Percentiles rank a stretch among this genome's conserved stretches.
Evolutionary conservation across 805 yeast species (phyloP).

Genomic region (Saturnispora silvae): DNA sequence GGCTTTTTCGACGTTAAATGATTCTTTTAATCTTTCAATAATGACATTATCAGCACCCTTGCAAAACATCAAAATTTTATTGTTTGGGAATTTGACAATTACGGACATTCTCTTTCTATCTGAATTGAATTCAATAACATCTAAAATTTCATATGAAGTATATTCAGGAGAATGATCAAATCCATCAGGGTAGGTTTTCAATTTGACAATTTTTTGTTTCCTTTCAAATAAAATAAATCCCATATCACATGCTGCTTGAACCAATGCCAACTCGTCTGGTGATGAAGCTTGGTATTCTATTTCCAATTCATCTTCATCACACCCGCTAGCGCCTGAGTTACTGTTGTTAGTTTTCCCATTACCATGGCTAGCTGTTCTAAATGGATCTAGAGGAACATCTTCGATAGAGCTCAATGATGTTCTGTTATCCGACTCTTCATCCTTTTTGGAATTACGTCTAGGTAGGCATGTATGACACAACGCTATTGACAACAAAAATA

Average conservation of each 20-base stretch:
- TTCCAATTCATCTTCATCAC: slow-evolving; percentile 29
- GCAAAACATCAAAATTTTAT: slow-evolving; percentile 64
- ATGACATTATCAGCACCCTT: slow-evolving; percentile 96
- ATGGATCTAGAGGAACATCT: slow-evolving; percentile 8
- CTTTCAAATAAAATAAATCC: slow-evolving; percentile 79
- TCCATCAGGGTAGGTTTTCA: slow-evolving; percentile 79
- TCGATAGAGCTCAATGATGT: slow-evolving; percentile 17
- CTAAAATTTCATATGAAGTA: slow-evolving; percentile 67
- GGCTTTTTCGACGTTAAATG: slow-evolving; percentile 51
- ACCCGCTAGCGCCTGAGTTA: no score
- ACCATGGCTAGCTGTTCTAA: no score
- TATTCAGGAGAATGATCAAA: slow-evolving; percentile 50
- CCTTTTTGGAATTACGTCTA: slow-evolving; percentile 27
- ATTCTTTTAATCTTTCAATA: slow-evolving; percentile 54
- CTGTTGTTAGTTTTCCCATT: slow-evolving; percentile 10
- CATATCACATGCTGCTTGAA: slow-evolving; percentile 89
- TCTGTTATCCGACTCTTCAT: slow-evolving; percentile 1
- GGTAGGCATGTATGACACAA: slow-evolving; percentile 89
- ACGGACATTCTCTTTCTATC: slow-evolving; percentile 90
- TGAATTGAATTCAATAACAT: slow-evolving; percentile 78
- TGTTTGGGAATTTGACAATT: slow-evolving; percentile 68
- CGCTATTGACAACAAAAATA: slow-evolving; percentile 74
- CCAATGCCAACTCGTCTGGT: slow-evolving; percentile 92
- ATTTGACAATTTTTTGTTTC: slow-evolving; percentile 44
- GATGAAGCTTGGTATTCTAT: slow-evolving; percentile 88